Conservation (phyloP, 208 protist genomes). For the Leishmania aethiopica region DNA sequence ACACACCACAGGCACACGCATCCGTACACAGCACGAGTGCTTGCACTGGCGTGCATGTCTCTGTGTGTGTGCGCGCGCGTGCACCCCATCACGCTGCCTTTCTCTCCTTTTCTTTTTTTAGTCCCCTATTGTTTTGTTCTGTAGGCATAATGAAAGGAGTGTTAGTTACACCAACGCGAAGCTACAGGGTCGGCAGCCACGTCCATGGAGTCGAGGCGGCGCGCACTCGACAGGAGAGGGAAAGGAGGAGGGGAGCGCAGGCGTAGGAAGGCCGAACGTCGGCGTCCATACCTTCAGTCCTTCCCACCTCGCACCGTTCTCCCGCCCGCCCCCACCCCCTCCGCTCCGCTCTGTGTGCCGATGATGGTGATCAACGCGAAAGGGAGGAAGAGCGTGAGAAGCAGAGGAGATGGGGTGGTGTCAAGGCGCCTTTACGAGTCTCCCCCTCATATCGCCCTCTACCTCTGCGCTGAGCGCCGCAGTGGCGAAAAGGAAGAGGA, state of each 20-base stretch:
- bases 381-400: neutral
- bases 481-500: neutral
- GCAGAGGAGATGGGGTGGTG: neutral
- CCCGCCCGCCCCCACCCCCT: neutral
- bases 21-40: neutral
- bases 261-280: neutral
- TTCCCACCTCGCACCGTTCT: neutral
- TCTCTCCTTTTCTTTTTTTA: neutral
- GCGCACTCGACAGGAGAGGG: neutral
- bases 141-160: neutral
- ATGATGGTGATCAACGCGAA: neutral
- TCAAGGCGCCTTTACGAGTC: neutral
- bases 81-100: neutral
- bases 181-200: neutral
- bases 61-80: neutral
- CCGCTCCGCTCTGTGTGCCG: neutral
- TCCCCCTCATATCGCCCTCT: too few relatives aligned
- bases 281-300: neutral
- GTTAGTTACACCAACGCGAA: neutral
- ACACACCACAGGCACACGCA: constrained; percentile 1
- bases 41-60: neutral
- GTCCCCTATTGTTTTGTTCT: neutral
- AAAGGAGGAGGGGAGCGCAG: neutral
- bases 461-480: neutral
- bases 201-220: neutral